Base-by-base conservation (phyloP, 805 yeast species). In the Nakazawaea ishiwadae region DNA sequence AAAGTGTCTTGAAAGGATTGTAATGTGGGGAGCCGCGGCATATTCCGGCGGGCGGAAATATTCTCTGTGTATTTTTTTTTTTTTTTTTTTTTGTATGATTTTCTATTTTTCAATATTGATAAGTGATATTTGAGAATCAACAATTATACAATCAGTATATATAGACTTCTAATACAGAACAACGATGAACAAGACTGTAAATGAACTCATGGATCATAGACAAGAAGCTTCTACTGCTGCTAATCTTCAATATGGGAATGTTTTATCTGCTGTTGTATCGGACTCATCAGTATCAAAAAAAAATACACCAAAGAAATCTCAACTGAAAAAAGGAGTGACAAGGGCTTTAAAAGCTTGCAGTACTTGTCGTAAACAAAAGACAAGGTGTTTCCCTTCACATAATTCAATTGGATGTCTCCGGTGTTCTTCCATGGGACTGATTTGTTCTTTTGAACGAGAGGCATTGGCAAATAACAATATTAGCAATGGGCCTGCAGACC, bases 311-410 rank as follows among this genome's bases (percentile, higher is more conserved):
- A 15, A 8, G 16, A 26, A 18, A 27, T 26, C n/a, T 15, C 23
- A 6, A 11, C 38, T 20, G 16, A 35, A 26, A 26, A 35, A 29
- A 28, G 16, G 39, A 10, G 17, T 31, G 10, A 10, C 30, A 16
- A 45, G 64, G 15, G 55, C 60, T 1, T 39, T 53, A 29, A 60
- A 54, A 44, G 67, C 67, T 1, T 62, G 67, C 40, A 40, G 44
- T 5, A 37, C 48, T n/a, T 62, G 67, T 30, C 51, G 64, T 28
- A 52, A 45, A 35, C 63, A 59, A 47, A 62, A 62, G 45, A 58
- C 87, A 1, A 60, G 84, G 44, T 82, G 89, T 49, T 72, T 79
- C 52, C 72, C 80, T 38, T 67, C 77, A 10, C 65, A 73, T 1
- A 66, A 60, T 19, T 63, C 69, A 14, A 56, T 62, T 7, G 65